Evolutionary conservation across 768 basidiomycete genomes (phyloP), one percentile per base, ranked within the genome.

Genomic region (Daedaleopsis sinensis): DNA sequence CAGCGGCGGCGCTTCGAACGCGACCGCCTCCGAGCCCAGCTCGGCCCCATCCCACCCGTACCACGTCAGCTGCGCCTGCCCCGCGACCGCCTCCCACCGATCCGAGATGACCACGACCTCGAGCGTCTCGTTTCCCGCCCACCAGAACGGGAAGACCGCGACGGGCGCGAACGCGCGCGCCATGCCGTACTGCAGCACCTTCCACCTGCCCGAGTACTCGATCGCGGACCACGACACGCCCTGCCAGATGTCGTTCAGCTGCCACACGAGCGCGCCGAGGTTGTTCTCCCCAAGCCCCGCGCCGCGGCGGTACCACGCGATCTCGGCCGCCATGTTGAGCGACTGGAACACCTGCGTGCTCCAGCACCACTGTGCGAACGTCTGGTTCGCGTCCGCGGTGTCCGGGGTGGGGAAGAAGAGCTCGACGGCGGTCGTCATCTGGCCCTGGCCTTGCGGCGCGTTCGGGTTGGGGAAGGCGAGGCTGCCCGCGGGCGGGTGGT

Each of bases 301-400:
- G n/a, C 84, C 84, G 37, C 79, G 81, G 38, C 85, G 76, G 71
- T 87, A 87, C 76, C 78, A 86, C 7, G 83, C 79, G 44, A 85
- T 79, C 67, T 86, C 75, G n/a, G 83, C 77, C n/a, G 79, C 76
- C 76, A 85, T 84, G 48, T 81, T 80, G 78, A 86, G 79, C 19
- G 80, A 74, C 64, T 85, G 85, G 80, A 85, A 85, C 19, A 85
- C 64, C 64, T 86, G 85, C 3, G 84, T 85, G 70, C 82, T 84
- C 76, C 78, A 87, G 70, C 82, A 85, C 84, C 84, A 85, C 66
- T 85, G 83, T 0, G 84, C 81, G 68, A 87, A 86, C 0, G 84
- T 86, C 65, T 83, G 79, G 60, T 87, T 84, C 19, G 78, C 58
- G 65, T 83, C 76, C 18, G 77, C 61, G 1, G 80, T 82, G 15